Conservation (phyloP, 768 basidiomycete species). For the Amanita inopinata region DNA sequence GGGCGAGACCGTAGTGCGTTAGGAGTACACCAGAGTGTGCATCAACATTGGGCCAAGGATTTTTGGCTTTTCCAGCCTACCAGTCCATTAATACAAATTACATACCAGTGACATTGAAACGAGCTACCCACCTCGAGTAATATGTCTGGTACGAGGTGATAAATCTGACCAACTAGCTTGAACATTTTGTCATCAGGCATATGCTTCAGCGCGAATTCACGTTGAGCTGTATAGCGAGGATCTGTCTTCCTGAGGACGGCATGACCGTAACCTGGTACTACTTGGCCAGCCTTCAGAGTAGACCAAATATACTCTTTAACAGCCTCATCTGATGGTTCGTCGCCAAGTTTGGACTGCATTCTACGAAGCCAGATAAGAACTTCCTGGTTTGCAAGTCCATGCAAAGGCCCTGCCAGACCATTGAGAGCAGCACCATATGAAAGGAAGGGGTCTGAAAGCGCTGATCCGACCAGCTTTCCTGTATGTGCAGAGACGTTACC, state of each 20-base stretch:
- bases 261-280: conserved; percentile 89
- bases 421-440: conserved; percentile 88
- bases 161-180: conserved; percentile 88
- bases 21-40: conserved; percentile 90
- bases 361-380: conserved; percentile 90
- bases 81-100: conserved; percentile 3
- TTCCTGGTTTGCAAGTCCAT: conserved; percentile 97
- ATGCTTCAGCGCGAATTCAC: conserved; percentile 82
- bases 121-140: conserved; percentile 55
- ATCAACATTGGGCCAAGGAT: conserved; percentile 96
- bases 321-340: conserved; percentile 74
- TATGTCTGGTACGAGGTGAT: conserved; percentile 82
- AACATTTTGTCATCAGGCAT: conserved; percentile 83
- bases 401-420: conserved; percentile 93
- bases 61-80: conserved; percentile 86
- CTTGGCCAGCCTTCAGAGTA: conserved; percentile 87
- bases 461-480: conserved; percentile 87
- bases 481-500: conserved; percentile 97
- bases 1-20: conserved; percentile 75
- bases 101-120: background rate
- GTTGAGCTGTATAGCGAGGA: conserved; percentile 85
- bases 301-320: conserved; percentile 94
- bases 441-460: conserved; percentile 96
- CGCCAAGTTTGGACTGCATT: conserved; percentile 87
- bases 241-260: conserved; percentile 86